Base-by-base conservation (phyloP, 2,329 filamentous ascomycete species). In the Colletotrichum aenigma region DNA sequence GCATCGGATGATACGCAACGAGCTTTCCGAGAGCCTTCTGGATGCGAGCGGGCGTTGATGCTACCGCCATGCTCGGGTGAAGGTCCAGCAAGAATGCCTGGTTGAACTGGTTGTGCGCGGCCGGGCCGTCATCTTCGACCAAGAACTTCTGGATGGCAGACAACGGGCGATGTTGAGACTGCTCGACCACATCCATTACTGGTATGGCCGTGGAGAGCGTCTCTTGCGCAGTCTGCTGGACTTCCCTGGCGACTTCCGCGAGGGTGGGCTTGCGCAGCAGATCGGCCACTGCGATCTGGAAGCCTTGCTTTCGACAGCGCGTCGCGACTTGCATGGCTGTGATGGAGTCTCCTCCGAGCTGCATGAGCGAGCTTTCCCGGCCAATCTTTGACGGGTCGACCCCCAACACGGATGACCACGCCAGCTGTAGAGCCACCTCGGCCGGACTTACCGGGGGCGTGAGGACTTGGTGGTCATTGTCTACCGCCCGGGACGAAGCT, bases 271-370 rank as follows among this genome's bases (percentile, higher is more conserved):
- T 43, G 18, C 38, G 38, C 38, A 43, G 9, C 18, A 43, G 18
- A 12, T 43, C 38, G 9, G 38, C 38, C 5, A 43, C 38, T 6
- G 38, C 38, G 38, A 43, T n/a, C 38, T 43, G 38, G 38, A 43
- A 43, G 38, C 38, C 38, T 43, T 43, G 38, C 38, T 43, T 43
- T 58, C 62, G 62, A 24, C 38, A 66, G 13, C 64, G 64, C 13
- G 64, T 43, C 43, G 58, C 66, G 4, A 69, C 30, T 26, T 69
- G 52, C 52, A 69, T 69, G n/a, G 66, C 66, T 26, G n/a, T 32
- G 56, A 69, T 69, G 8, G 66, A 69, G 7, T 69, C 66, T 26
- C 66, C 66, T 21, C 66, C 66, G 18, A 69, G 65, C 10, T 28
- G 36, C 21, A 73, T 38, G 34, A 73, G 67, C 7, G 43, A 56